Base-by-base conservation (phyloP, 768 basidiomycete genomes). In the Boletus rubroflammeus region DNA sequence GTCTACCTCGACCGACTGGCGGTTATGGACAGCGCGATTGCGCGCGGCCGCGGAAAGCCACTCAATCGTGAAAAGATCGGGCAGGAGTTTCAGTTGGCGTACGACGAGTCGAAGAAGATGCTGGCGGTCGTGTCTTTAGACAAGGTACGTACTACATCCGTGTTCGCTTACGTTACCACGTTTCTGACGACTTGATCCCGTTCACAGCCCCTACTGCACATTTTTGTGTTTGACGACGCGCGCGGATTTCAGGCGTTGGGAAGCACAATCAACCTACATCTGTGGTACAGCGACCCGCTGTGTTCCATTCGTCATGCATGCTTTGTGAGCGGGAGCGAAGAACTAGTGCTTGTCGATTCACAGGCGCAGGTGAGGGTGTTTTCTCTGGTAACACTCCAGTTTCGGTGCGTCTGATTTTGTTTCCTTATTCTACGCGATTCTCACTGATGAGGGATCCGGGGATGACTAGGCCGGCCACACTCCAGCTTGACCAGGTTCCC, bases 81-180 rank as follows among this genome's bases (percentile, higher is more conserved):
- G 0, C 63, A 71, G 4, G 70, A 76, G 6, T 69, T 74, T 43
- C n/a, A 78, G 8, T 47, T 83, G 5, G 73, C 82, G 0, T 82
- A 76, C 55, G 81, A 85, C 44, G 82, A 84, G 58, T 63, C 69
- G 10, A 80, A 75, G 56, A 74, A 78, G 3, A 74, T 78, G 64
- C 58, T 85, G 21, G 75, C 75, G 0, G 54, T 83, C 0, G 77
- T 80, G 50, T 68, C 75, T 5, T 62, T 72, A 0, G 68, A 68
- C 6, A 81, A 76, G 69, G 81, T 76, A 26, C 3, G 51, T 44
- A 8, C 34, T 34, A 6, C 13, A 28, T 28, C 3, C 28, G 28
- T 8, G 28, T 17, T 8, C 2, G 35, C 35, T 38, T 38, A n/a
- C 36, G 36, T n/a, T 38, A 7, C 9, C 36, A n/a, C 0, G n/a